A percentile compares a stretch with the other conserved stretches of the same genome.
Evolutionary conservation across 139 green algal genomes (phyloP).

Genomic region (Eudorina sp.): DNA sequence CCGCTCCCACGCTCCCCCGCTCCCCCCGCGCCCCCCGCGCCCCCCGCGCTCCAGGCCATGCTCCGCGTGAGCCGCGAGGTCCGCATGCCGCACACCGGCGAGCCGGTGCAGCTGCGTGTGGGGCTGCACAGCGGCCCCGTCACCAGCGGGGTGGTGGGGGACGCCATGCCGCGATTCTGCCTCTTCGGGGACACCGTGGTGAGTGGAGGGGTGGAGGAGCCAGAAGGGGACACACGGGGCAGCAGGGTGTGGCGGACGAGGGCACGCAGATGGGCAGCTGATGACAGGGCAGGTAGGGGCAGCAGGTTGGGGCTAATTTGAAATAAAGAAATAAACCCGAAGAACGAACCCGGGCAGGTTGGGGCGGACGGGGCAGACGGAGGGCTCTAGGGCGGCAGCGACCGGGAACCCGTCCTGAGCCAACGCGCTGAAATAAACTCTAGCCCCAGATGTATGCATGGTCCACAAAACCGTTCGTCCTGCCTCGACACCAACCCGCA

Average conservation of each 20-base stretch:
- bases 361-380: too few species aligned
- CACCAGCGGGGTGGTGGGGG: constrained; percentile 37
- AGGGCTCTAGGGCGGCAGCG: too few species aligned
- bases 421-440: too few species aligned
- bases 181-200: constrained; percentile 41
- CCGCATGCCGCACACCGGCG: constrained; percentile 56
- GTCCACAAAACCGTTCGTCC: background rate
- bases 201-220: background rate
- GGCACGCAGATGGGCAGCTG: too few species aligned
- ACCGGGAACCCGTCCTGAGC: too few species aligned
- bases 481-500: background rate
- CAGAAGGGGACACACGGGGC: too few species aligned
- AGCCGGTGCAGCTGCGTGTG: constrained; percentile 47
- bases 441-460: too few species aligned
- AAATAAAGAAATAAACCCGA: too few species aligned
- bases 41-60: constrained; percentile 31
- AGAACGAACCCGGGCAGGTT: too few species aligned
- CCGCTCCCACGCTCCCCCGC: background rate
- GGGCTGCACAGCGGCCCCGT: constrained; percentile 41
- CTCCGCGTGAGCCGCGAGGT: constrained; percentile 35
- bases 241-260: background rate
- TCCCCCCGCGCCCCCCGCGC: background rate
- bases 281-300: background rate
- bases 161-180: constrained; percentile 47
- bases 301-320: too few species aligned